Evolutionary conservation across 345 rosid genomes (phyloP), one percentile per base, ranked within the genome.

Genomic region (Noccaea caerulescens): DNA sequence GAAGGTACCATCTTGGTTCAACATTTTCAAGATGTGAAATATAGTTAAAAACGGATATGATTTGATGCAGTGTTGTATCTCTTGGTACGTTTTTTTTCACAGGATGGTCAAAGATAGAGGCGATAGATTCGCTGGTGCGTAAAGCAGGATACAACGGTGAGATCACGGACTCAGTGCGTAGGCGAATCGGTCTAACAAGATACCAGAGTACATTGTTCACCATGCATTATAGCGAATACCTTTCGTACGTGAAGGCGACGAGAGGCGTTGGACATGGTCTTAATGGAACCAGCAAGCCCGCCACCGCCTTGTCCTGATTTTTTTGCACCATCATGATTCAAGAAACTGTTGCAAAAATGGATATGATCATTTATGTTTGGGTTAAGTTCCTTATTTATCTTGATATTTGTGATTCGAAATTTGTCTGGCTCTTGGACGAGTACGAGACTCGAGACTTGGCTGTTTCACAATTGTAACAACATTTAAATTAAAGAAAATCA

Each of bases 131-230:
- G 7, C 89, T 94, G 76, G 82, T 92, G 84, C 92, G 89, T 5
- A 94, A 94, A 81, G 86, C 99, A 20, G 98, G 98, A 64, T 89
- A 81, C 69, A 78, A 13, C 12, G 89, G 99, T 37, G 45, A 32
- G 60, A 88, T 94, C 68, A 83, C 85, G 0, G 98, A 94, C 51
- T 57, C 80, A 5, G 80, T 91, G 33, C 83, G 91, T 66, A 84
- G 79, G 84, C 82, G 89, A 59, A 82, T 94, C 47, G 64, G 59
- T 11, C 81, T 94, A 82, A 94, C 96, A n/a, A 92, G 98, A 23
- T 94, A 94, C 80, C 96, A 90, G 81, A 94, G 98, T 80, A 89
- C 98, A 18, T 10, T 92, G 55, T 94, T 89, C 81, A 81, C 87
- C 7, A 63, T 94, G 99, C 79, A 79, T 64, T 92, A 84, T 49